Conservation (phyloP, 345 rosid genomes). For the Dimocarpus longan region DNA sequence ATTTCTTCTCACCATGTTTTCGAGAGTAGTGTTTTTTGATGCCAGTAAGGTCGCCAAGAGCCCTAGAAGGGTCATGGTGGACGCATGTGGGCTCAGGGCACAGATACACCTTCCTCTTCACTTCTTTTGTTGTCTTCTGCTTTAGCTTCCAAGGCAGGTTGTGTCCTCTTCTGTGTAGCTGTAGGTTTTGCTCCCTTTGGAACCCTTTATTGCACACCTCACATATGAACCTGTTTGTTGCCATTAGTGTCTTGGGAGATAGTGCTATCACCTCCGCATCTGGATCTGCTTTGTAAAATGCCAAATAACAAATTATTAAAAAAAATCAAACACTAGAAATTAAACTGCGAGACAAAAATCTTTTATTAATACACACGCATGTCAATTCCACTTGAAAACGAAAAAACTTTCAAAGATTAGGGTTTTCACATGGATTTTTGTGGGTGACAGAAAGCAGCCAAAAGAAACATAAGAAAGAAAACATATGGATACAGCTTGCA, state of each 20-base stretch:
- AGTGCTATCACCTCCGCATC: slow-evolving; percentile 89
- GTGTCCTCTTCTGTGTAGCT: slow-evolving; percentile 89
- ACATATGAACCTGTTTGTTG: slow-evolving; percentile 86
- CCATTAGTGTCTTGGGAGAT: slow-evolving; percentile 87
- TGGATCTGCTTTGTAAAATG: slow-evolving; percentile 51
- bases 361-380: neutral
- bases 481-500: neutral
- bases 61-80: slow-evolving; percentile 82
- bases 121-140: slow-evolving; percentile 81
- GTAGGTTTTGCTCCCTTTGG: slow-evolving; percentile 84
- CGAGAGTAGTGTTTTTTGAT: slow-evolving; percentile 78
- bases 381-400: slow-evolving; percentile 7
- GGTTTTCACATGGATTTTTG: slow-evolving; percentile 22
- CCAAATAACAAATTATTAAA: neutral
- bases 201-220: slow-evolving; percentile 91
- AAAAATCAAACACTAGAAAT: slow-evolving; percentile 6
- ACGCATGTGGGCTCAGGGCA: slow-evolving; percentile 89
- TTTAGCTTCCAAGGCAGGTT: slow-evolving; percentile 86
- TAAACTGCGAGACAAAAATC: neutral
- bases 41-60: slow-evolving; percentile 88
- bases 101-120: slow-evolving; percentile 76
- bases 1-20: slow-evolving; percentile 87
- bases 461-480: slow-evolving; percentile 2
- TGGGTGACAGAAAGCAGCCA: neutral
- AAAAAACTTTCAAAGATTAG: slow-evolving; percentile 21